These are phyloP conservation scores for Agastache rugosa DNA, from an alignment of 257 asterid species.

Conservation along the genomic window DNA sequence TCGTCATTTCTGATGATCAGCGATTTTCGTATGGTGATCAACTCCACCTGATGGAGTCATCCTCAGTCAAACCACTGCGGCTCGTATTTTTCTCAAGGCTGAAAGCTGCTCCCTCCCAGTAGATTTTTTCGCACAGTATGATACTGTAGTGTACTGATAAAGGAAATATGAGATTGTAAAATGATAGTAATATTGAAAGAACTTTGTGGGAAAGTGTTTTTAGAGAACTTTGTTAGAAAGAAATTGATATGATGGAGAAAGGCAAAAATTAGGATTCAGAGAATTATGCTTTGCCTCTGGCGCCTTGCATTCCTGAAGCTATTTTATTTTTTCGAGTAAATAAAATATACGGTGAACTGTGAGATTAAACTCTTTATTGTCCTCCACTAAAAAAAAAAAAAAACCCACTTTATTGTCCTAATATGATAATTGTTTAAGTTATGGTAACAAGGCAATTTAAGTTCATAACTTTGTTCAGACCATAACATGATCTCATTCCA, in stretches of 20 bases:
- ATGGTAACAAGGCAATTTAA: too few species aligned
- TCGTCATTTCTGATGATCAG: not conserved
- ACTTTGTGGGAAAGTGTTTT: too few species aligned
- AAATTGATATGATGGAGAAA: not conserved
- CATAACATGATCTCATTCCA: too few species aligned
- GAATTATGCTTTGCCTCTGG: not conserved
- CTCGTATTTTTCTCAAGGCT: constrained; percentile 1
- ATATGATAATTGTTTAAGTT: not conserved
- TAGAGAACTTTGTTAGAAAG: not conserved
- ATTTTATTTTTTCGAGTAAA: too few species aligned
- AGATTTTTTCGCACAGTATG: not conserved
- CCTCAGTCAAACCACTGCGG: not conserved
- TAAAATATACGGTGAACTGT: not conserved
- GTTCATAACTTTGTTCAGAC: too few species aligned
- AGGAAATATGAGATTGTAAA: not conserved
- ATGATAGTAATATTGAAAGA: not conserved
- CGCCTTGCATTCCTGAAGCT: too few species aligned
- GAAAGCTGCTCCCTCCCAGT: not conserved
- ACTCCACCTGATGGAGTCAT: not conserved
- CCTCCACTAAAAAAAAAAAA: too few species aligned
- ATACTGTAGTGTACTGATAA: not conserved
- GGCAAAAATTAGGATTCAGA: not conserved
- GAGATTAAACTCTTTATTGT: not conserved
- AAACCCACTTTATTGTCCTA: not conserved
- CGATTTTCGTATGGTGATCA: not conserved